A percentile compares a stretch with the other conserved stretches of the same genome.
Conservation (phyloP, 306 rosid genomes). For the Gleditsia sinensis region DNA sequence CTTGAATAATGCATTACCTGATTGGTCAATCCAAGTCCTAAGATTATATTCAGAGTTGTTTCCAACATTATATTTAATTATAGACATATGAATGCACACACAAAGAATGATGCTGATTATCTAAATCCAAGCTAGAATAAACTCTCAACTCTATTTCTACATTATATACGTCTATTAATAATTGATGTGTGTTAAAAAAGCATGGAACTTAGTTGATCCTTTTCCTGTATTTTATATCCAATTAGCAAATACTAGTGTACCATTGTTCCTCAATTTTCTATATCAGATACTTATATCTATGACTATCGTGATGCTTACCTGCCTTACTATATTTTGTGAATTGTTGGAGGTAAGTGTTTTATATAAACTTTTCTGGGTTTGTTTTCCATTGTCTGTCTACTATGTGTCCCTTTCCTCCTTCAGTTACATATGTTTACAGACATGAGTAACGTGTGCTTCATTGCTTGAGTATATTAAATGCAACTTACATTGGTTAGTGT, state of each 20-base stretch:
- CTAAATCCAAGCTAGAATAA: not conserved
- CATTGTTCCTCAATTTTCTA: slow-evolving; percentile 11
- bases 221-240: not conserved
- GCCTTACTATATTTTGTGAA: not conserved
- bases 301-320: not conserved
- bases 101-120: not conserved
- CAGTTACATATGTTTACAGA: slow-evolving; percentile 3
- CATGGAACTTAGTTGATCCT: not conserved
- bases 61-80: not conserved
- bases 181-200: not conserved
- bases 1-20: slow-evolving; percentile 4
- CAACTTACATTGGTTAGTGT: not conserved
- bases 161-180: not conserved
- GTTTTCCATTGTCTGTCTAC: slow-evolving; percentile 10
- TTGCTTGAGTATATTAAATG: slow-evolving; percentile 11
- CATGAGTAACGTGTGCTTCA: not conserved
- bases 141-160: not conserved
- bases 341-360: not conserved
- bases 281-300: not conserved
- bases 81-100: not conserved
- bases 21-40: not conserved
- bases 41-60: not conserved
- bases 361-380: slow-evolving; percentile 4
- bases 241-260: not conserved
- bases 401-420: slow-evolving; percentile 10